phyloP scores from a whole-genome alignment of 2,329 filamentous ascomycete species.

The Leptographium wingfieldii region DNA sequence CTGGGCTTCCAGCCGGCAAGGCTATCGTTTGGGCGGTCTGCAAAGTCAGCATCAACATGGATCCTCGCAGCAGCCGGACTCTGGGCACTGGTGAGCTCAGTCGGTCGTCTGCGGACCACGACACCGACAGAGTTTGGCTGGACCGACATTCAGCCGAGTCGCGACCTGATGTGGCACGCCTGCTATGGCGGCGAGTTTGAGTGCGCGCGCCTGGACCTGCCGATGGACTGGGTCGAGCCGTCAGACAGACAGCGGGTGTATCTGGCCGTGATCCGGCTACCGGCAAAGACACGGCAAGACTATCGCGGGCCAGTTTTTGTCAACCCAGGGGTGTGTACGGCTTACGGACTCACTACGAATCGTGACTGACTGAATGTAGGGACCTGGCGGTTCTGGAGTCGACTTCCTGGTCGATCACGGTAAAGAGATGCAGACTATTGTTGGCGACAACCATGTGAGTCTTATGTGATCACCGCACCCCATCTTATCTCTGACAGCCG shows the following conservation, averaged over 20 bases:
- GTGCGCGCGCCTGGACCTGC: conserved; percentile 24
- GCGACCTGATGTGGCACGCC: conserved; percentile 17
- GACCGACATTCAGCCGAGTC: conserved; percentile 1
- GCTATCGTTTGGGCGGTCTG: background rate
- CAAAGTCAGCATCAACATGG: background rate
- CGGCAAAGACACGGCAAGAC: conserved; percentile 15
- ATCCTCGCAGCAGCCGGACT: background rate
- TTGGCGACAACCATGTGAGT: conserved; percentile 32
- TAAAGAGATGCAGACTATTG: conserved; percentile 26
- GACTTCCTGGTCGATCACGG: conserved; percentile 22
- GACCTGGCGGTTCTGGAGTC: conserved; percentile 34
- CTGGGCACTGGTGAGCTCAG: background rate
- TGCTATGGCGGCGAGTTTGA: conserved; percentile 22
- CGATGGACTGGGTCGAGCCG: conserved; percentile 27
- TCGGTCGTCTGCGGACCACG: background rate
- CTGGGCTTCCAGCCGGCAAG: background rate
- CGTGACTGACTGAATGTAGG: conserved; percentile 15
- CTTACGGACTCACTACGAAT: too few species aligned
- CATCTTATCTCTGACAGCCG: background rate
- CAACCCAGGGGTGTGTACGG: conserved; percentile 21
- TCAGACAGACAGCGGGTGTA: conserved; percentile 20
- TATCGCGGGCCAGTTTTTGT: conserved; percentile 24
- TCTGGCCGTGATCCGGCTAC: conserved; percentile 22
- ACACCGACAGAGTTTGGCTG: background rate
- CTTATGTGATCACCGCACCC: background rate